Evolutionary conservation across 805 yeast genomes (phyloP), one percentile per base, ranked within the genome.

Genomic region (Naumovozyma dairenensis): DNA sequence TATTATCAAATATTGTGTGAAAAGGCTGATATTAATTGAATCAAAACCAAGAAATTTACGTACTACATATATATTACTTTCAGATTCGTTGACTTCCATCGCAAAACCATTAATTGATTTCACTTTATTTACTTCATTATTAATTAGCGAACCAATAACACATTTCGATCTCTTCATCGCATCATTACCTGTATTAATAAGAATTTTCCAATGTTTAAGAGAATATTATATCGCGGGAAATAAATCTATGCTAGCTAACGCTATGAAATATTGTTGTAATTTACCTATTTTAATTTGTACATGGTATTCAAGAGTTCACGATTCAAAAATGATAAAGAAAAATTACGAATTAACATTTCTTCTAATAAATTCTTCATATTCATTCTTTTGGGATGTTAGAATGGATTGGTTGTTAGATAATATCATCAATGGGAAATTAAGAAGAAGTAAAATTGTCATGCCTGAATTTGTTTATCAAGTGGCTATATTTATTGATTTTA

Each of bases 331-430:
- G 6, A n/a, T n/a, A n/a, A 7, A 25, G 7, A 10, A 14, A 14
- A 15, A 36, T 14, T 24, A 33, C 13, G 28, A 33, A 13, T 17
- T 34, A 2, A 17, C 34, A 3, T 61, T 62, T 46, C 74, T 69
- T 38, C 49, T 77, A 1, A 47, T 81, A 26, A 85, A 82, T 52
- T 80, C 97, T 0, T 47, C 73, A 0, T 92, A 81, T 55, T 71
- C 94, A 12, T 81, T 84, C 39, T 61, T 74, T 35, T 92, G 99
- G 99, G 99, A 92, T 56, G 57, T 89, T 9, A 69, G 70, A 32
- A 74, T 74, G 69, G 99, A 92, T 61, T 92, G 98, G 98, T 74
- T 76, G 28, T 65, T 85, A 31, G 26, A 24, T 24, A n/a, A 69
- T 70, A 8, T 48, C 80, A 6, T 64, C 80, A 46, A 65, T 33